Evolutionary conservation across 148 eudicot genomes (phyloP).

Genomic region (Cornus suecica): DNA sequence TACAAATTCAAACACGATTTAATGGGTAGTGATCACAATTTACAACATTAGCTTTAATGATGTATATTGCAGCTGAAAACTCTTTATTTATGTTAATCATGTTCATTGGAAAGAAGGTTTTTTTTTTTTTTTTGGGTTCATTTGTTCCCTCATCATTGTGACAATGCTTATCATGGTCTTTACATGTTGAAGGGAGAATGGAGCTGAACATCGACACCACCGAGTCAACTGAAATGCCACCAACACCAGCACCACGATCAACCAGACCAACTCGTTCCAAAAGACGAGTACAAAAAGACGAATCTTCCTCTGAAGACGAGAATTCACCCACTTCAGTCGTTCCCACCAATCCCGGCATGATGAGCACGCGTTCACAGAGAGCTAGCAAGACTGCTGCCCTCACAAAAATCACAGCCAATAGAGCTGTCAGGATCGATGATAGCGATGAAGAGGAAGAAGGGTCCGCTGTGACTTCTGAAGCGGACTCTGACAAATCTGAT

Average conservation of each 20-base stretch:
- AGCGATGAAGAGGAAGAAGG: conserved; percentile 49
- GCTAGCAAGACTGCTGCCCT: conserved; percentile 95
- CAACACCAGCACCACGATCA: conserved; percentile 70
- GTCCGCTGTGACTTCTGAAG: conserved; percentile 59
- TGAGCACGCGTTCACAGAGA: conserved; percentile 69
- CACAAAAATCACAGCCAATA: conserved; percentile 57
- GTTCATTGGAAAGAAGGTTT: no score
- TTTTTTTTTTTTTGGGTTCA: no score
- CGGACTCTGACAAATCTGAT: conserved; percentile 45
- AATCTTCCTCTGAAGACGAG: conserved; percentile 77
- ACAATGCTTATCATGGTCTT: conserved; percentile 1
- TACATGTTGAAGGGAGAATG: conserved; percentile 46
- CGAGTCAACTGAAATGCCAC: conserved; percentile 48
- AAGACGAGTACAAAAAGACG: conserved; percentile 51
- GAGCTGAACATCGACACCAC: conserved; percentile 40
- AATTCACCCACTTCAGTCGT: conserved; percentile 43
- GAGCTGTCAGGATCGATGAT: conserved; percentile 21
- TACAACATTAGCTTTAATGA: neutral
- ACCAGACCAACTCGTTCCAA: conserved; percentile 44
- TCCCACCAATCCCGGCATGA: conserved; percentile 38
- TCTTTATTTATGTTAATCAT: neutral
- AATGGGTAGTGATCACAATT: no score
- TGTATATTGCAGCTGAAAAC: neutral
- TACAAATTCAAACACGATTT: no score
- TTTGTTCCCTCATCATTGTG: no score